A percentile compares a stretch with the other conserved stretches of the same genome.
These are phyloP conservation scores for Gossypioides kirkii DNA, from an alignment of 345 rosid species.

Conservation along the genomic window DNA sequence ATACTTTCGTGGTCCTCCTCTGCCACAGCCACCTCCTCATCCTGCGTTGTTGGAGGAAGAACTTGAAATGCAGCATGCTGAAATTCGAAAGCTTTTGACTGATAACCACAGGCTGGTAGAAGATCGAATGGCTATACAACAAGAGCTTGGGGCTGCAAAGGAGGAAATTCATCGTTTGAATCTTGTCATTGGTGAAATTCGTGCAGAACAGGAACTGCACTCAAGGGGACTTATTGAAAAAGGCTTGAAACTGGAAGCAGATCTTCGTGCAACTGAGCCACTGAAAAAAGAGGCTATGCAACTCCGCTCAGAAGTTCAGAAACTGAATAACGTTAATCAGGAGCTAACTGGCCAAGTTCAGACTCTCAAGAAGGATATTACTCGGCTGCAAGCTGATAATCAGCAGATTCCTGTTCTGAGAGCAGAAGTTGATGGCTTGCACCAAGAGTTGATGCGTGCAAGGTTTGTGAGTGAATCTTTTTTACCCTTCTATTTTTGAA, in stretches of 20 bases:
- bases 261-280: conserved; percentile 75
- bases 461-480: conserved; percentile 43
- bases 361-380: conserved; percentile 58
- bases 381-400: conserved; percentile 65
- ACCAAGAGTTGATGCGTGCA: conserved; percentile 84
- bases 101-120: conserved; percentile 76
- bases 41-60: conserved; percentile 82
- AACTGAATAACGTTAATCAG: conserved; percentile 59
- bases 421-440: conserved; percentile 65
- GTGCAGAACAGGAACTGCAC: conserved; percentile 63
- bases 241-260: conserved; percentile 79
- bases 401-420: conserved; percentile 62
- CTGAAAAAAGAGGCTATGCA: conserved; percentile 70
- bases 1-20: conserved; percentile 57
- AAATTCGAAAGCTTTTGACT: conserved; percentile 63
- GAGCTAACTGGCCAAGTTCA: conserved; percentile 71
- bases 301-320: conserved; percentile 68
- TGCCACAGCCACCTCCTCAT: conserved; percentile 62
- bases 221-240: conserved; percentile 73
- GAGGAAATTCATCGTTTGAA: conserved; percentile 88
- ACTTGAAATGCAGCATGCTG: conserved; percentile 73
- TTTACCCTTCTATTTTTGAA: neutral
- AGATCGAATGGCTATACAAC: conserved; percentile 65
- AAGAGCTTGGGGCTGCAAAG: conserved; percentile 72
- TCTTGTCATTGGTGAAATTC: conserved; percentile 54